Evolutionary conservation across 2,329 filamentous ascomycete species (phyloP).

Genomic region (Aureobasidium sp.): DNA sequence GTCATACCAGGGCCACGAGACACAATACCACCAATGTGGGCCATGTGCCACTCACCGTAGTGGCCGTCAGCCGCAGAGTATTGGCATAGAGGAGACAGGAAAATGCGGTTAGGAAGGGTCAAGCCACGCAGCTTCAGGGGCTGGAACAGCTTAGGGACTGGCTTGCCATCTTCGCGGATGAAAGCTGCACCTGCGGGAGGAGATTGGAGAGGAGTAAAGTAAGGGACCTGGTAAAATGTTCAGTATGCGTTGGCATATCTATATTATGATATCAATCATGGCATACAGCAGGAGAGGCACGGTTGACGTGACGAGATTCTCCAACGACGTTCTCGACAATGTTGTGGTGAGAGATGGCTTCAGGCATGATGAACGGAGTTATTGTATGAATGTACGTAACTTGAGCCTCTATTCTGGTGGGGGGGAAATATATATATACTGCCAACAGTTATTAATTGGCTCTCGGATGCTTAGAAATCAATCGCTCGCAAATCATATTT

Average conservation of each 20-base stretch:
- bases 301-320: conserved; percentile 32
- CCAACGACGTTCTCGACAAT: conserved; percentile 18
- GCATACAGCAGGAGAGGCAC: conserved; percentile 33
- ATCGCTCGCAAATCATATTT: background rate
- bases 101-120: conserved; percentile 61
- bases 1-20: conserved; percentile 65
- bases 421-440: background rate
- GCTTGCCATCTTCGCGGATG: conserved; percentile 36
- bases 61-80: conserved; percentile 63
- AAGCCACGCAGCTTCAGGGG: conserved; percentile 49
- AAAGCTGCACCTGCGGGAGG: conserved; percentile 40
- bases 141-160: conserved; percentile 51
- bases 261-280: background rate
- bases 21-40: conserved; percentile 72
- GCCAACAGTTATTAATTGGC: background rate
- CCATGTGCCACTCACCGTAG: conserved; percentile 65
- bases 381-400: background rate
- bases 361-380: background rate
- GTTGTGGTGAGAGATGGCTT: conserved; percentile 23
- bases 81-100: conserved; percentile 55
- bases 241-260: background rate
- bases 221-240: conserved; percentile 26
- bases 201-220: conserved; percentile 40
- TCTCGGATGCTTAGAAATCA: conserved; percentile 7
- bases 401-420: too few relatives aligned